Base-by-base conservation (phyloP, 148 eudicot genomes). In the Camellia sinensis region DNA sequence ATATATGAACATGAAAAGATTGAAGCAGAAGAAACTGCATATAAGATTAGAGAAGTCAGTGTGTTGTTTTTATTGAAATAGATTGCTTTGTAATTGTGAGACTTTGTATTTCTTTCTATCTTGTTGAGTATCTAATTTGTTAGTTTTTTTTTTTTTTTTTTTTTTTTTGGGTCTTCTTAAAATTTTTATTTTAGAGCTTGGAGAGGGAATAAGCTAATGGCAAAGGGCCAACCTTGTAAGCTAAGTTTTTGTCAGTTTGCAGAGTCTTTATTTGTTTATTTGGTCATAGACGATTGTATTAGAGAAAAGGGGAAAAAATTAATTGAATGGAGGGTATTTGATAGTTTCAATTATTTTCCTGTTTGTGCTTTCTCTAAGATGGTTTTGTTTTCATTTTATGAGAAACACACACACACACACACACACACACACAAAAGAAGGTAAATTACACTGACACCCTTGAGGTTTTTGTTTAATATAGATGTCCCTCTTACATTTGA, bases 1-100 rank as follows among this genome's bases (percentile, higher is more conserved):
- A 29, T 29, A 29, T 29, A 29, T 29, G 29, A 29, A 29, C 29
- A 29, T 29, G 29, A 29, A 29, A 29, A 29, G 29, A 29, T 29
- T 0, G 29, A 62, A 62, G 67, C 1, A 80, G 46, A 5, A 72
- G 72, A 21, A 43, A 15, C 13, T 71, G 60, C 43, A 22, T 21
- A 65, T 77, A 18, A 2, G 48, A 17, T 40, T 13, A 77, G 70
- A 77, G 60, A 52, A 64, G 8, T 77, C 79, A 50, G 15, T 50
- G 69, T 64, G 60, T 77, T 37, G 14, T 65, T 66, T 61, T 56
- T 37, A 65, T 75, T 61, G 50, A 19, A 46, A 63, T 71, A 77
- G 60, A 73, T 46, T 45, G 43, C 37, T 63, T 54, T 62, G 57
- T 69, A 70, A 70, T 82, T 77, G 80, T 71, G 70, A 52, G 84